These are phyloP conservation scores for Cyberlindnera subsufficiens DNA, from an alignment of 805 yeast genomes.

Conservation along the genomic window DNA sequence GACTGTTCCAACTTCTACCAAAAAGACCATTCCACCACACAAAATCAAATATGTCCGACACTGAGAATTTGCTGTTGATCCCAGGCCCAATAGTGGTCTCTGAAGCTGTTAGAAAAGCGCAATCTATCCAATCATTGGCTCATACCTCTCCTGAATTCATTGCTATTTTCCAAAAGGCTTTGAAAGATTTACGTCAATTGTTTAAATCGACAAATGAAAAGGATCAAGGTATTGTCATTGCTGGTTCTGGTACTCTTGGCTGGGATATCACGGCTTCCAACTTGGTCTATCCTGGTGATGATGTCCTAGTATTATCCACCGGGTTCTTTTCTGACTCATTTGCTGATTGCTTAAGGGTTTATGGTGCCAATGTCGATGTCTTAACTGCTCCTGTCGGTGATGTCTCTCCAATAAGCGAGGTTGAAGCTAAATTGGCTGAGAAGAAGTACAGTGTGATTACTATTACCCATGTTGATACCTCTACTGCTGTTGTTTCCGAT, in stretches of 20 bases:
- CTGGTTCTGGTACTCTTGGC: conserved; percentile 93
- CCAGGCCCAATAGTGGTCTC: conserved; percentile 89
- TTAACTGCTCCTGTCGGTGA: conserved; percentile 72
- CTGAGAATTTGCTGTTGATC: conserved; percentile 46
- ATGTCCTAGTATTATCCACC: conserved; percentile 77
- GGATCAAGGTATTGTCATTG: conserved; percentile 77
- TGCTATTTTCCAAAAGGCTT: conserved; percentile 60
- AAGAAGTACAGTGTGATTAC: conserved; percentile 64
- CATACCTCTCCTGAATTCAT: conserved; percentile 87
- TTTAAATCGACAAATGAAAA: conserved; percentile 61
- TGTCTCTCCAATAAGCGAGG: conserved; percentile 47
- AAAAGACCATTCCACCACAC: conserved; percentile 2
- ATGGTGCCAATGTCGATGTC: conserved; percentile 72
- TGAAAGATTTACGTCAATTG: conserved; percentile 62
- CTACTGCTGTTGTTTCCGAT: conserved; percentile 85
- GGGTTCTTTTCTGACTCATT: conserved; percentile 86
- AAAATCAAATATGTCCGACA: conserved; percentile 11
- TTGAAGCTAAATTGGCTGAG: conserved; percentile 49
- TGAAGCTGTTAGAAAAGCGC: conserved; percentile 70
- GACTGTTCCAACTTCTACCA: conserved; percentile 3
- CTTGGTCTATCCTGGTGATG: conserved; percentile 58
- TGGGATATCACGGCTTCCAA: conserved; percentile 90
- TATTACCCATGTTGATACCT: conserved; percentile 93
- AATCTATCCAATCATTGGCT: conserved; percentile 80
- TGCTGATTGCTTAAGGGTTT: conserved; percentile 66